Conservation (phyloP, 2,329 filamentous ascomycete species). For the Trichoderma sp. region DNA sequence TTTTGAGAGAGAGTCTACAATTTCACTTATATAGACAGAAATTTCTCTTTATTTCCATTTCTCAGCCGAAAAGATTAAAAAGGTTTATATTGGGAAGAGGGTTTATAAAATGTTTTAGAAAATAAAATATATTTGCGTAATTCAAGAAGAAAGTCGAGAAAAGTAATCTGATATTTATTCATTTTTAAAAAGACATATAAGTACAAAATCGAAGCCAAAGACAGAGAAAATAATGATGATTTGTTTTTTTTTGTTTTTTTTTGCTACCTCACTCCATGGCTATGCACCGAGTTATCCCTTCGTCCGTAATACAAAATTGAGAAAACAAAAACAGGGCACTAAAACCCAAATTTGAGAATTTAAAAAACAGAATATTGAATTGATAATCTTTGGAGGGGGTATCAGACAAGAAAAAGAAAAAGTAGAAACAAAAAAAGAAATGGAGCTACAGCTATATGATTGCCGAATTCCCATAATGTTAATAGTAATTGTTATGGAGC, state of each 20-base stretch:
- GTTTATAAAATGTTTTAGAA: not conserved
- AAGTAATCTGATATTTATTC: not conserved
- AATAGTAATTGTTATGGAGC: not conserved
- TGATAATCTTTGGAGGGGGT: not conserved
- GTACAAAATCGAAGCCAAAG: not conserved
- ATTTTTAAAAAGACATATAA: not conserved
- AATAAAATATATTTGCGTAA: constrained; percentile 7
- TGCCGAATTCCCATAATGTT: not conserved
- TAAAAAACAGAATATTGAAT: constrained; percentile 10
- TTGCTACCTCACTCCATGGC: constrained; percentile 32
- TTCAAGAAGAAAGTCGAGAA: not conserved
- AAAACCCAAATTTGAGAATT: constrained; percentile 19
- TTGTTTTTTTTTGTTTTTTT: too few relatives aligned
- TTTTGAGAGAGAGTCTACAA: not conserved
- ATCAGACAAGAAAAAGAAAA: constrained; percentile 26
- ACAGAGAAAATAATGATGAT: not conserved
- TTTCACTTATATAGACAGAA: not conserved
- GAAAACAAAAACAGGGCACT: not conserved
- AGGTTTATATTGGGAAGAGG: not conserved
- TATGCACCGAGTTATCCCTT: constrained; percentile 31
- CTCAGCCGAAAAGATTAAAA: not conserved
- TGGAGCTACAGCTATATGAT: not conserved
- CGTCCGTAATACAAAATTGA: not conserved
- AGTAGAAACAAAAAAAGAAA: not conserved
- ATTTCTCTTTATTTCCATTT: not conserved